Conservation (phyloP, 768 basidiomycete species). For the Xerocomellus intermedius region DNA sequence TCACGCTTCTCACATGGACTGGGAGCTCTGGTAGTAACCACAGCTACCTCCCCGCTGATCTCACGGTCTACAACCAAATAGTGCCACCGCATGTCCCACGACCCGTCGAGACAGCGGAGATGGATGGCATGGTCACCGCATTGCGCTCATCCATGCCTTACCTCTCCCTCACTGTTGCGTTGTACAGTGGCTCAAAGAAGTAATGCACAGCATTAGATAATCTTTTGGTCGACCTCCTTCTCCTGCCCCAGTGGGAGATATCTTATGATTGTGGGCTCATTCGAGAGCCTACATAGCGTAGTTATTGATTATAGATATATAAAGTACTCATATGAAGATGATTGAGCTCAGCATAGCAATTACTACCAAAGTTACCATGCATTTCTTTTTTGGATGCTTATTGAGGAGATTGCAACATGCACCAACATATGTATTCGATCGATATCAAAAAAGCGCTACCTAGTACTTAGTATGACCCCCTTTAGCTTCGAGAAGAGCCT, state of each 20-base stretch:
- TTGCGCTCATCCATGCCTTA: neutral
- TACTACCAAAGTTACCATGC: no score
- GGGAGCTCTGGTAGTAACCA: neutral
- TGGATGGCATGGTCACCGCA: neutral
- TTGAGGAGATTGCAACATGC: no score
- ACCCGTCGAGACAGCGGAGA: neutral
- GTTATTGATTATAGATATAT: no score
- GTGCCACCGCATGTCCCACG: neutral
- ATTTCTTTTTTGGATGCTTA: no score
- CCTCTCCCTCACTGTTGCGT: neutral
- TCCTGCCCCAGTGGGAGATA: neutral
- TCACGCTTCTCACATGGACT: no score
- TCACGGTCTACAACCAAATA: neutral
- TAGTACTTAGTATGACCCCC: slow-evolving; percentile 29
- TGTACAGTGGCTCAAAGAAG: neutral
- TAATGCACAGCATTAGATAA: no score
- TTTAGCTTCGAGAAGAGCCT: slow-evolving; percentile 22
- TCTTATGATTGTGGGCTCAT: neutral
- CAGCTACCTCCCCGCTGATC: neutral
- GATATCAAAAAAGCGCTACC: neutral
- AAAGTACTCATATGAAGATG: no score
- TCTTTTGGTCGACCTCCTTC: neutral
- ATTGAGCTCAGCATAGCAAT: no score
- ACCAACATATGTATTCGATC: no score
- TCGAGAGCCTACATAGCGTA: neutral